Conservation (phyloP, 2,329 filamentous ascomycete genomes). For the Nemania bipapillata region DNA sequence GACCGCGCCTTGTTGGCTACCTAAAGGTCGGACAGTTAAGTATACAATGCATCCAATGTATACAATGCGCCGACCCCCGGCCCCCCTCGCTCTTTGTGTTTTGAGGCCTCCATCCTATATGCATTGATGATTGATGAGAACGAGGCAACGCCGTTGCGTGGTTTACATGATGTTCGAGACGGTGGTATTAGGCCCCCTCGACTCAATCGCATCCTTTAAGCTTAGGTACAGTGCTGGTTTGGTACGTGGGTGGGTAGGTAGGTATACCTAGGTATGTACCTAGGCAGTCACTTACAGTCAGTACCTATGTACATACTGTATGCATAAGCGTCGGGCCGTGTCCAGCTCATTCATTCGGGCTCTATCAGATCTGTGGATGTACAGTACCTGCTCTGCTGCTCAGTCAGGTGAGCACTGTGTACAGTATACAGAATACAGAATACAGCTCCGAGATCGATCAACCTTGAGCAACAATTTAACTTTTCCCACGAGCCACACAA, state of each 20-base stretch:
- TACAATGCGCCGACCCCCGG: constrained; percentile 18
- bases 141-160: constrained; percentile 16
- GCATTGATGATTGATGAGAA: constrained; percentile 11
- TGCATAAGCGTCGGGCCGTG: constrained; percentile 26
- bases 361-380: constrained; percentile 8
- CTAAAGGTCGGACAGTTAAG: neutral
- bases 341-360: constrained; percentile 2
- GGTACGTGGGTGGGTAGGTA: too few relatives aligned
- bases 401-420: too few relatives aligned
- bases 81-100: too few relatives aligned
- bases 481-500: constrained; percentile 5
- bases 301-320: neutral
- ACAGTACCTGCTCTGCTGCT: too few relatives aligned
- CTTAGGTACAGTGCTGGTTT: too few relatives aligned
- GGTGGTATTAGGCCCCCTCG: constrained; percentile 19
- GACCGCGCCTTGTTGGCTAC: neutral
- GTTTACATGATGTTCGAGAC: constrained; percentile 13
- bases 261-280: neutral
- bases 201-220: constrained; percentile 4
- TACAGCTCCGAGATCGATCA: neutral
- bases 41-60: neutral
- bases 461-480: constrained; percentile 8
- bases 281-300: too few relatives aligned
- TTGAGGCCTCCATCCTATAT: neutral
- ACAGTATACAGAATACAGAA: too few relatives aligned